Evolutionary conservation across 768 basidiomycete genomes (phyloP).

Genomic region (Amanita inopinata): DNA sequence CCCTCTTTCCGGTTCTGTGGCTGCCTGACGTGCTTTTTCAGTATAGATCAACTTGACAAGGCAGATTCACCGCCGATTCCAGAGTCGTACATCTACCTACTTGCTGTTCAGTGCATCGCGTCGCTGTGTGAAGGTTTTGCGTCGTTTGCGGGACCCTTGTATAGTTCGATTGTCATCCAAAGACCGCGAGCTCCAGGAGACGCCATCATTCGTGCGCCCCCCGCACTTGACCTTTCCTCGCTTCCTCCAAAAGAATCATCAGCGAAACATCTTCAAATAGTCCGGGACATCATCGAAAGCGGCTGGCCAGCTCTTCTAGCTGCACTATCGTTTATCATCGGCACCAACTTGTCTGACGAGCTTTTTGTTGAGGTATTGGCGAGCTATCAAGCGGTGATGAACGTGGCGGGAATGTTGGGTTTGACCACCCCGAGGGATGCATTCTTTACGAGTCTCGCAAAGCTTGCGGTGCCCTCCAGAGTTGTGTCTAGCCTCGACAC

Average conservation of each 20-base stretch:
- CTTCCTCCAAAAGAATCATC: slow-evolving; percentile 40
- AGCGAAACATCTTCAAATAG: slow-evolving; percentile 49
- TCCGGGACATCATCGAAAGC: slow-evolving; percentile 71
- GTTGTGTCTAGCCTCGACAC: slow-evolving; percentile 79
- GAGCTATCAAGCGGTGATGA: slow-evolving; percentile 76
- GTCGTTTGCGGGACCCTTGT: slow-evolving; percentile 64
- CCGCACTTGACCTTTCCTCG: slow-evolving; percentile 53
- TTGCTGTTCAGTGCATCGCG: slow-evolving; percentile 81
- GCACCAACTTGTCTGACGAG: slow-evolving; percentile 85
- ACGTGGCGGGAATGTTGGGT: slow-evolving; percentile 83
- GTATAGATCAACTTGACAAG: slow-evolving; percentile 98
- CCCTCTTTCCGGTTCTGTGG: slow-evolving; percentile 3
- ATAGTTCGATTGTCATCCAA: slow-evolving; percentile 60
- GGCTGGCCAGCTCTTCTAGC: slow-evolving; percentile 93
- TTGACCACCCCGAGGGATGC: slow-evolving; percentile 86
- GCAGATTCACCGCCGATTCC: slow-evolving; percentile 91
- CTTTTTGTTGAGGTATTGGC: slow-evolving; percentile 82
- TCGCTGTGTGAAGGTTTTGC: slow-evolving; percentile 84
- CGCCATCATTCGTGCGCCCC: slow-evolving; percentile 58
- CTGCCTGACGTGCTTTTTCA: too few species aligned
- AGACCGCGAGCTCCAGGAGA: slow-evolving; percentile 54
- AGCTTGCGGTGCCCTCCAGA: slow-evolving; percentile 83
- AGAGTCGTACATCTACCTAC: slow-evolving; percentile 87
- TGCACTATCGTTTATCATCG: slow-evolving; percentile 79
- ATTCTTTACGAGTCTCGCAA: slow-evolving; percentile 83